phyloP scores from a whole-genome alignment of 441 rosid genomes.

The Pelargonium myrrhifolium region DNA sequence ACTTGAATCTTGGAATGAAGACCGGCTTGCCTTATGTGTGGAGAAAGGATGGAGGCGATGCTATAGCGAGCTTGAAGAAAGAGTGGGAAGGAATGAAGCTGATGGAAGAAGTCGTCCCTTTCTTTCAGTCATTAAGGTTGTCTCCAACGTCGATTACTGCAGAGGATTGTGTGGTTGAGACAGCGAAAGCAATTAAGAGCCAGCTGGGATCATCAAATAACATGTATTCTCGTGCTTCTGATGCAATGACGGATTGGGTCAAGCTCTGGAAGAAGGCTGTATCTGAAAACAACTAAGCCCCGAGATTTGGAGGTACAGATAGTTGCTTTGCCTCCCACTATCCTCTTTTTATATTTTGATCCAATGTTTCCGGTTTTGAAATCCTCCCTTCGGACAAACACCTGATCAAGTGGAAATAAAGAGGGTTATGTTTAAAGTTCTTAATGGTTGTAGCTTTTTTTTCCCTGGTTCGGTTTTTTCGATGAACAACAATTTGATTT shows the following conservation, averaged over 20 bases:
- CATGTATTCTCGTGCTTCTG: constrained; percentile 59
- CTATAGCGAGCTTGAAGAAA: constrained; percentile 76
- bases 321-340: not conserved
- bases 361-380: not conserved
- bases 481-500: no score
- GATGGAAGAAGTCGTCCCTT: constrained; percentile 84
- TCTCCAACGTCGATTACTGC: constrained; percentile 43
- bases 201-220: constrained; percentile 50
- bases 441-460: not conserved
- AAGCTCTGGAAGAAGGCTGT: constrained; percentile 62
- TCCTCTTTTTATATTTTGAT: not conserved
- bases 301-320: constrained; percentile 15
- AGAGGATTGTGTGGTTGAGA: constrained; percentile 63
- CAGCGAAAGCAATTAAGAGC: constrained; percentile 57
- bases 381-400: not conserved
- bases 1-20: constrained; percentile 74
- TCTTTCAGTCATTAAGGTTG: constrained; percentile 63
- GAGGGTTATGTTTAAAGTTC: not conserved
- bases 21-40: constrained; percentile 82
- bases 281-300: constrained; percentile 15
- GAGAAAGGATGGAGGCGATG: constrained; percentile 75
- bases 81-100: constrained; percentile 96
- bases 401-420: constrained; percentile 2
- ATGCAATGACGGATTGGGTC: constrained; percentile 72
- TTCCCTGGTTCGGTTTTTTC: no score